These are phyloP conservation scores for Colletotrichum gigasporum DNA, from an alignment of 2,329 filamentous ascomycete species.

Conservation along the genomic window DNA sequence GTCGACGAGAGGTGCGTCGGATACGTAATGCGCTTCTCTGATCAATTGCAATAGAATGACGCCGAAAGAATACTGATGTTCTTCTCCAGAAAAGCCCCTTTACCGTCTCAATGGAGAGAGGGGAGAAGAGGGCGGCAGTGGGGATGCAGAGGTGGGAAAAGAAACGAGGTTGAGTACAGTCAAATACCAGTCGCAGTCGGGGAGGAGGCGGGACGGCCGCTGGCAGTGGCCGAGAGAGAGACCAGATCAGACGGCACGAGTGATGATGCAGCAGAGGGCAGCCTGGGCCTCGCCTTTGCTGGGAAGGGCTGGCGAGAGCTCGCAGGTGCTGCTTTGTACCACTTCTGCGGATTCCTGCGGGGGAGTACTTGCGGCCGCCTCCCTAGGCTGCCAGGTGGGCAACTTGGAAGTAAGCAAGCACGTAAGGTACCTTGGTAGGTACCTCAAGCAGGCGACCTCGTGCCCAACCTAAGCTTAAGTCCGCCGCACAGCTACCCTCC, in stretches of 20 bases:
- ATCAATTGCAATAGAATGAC: neutral
- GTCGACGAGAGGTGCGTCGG: neutral
- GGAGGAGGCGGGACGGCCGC: neutral
- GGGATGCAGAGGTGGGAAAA: neutral
- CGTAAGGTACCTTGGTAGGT: too few relatives aligned
- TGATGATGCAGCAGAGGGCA: constrained; percentile 30
- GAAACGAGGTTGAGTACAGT: neutral
- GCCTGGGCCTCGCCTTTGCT: constrained; percentile 22
- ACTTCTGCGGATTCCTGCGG: neutral
- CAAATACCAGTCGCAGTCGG: constrained; percentile 5
- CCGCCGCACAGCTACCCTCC: neutral
- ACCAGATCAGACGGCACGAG: neutral
- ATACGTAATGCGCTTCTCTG: neutral
- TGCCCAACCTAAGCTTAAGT: too few relatives aligned
- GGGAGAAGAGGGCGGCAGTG: neutral
- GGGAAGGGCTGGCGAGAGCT: constrained; percentile 11
- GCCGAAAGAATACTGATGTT: neutral
- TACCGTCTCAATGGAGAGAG: neutral
- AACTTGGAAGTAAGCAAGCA: too few relatives aligned
- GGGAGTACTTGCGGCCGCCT: neutral
- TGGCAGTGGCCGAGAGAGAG: neutral
- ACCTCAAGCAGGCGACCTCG: too few relatives aligned
- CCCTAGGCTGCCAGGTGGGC: too few relatives aligned
- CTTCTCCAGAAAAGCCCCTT: neutral
- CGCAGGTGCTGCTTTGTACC: neutral